A percentile compares a stretch with the other conserved stretches of the same genome.
These are phyloP conservation scores for Alternaria triticimaculans DNA, from an alignment of 2,329 filamentous ascomycete species.

Conservation along the genomic window DNA sequence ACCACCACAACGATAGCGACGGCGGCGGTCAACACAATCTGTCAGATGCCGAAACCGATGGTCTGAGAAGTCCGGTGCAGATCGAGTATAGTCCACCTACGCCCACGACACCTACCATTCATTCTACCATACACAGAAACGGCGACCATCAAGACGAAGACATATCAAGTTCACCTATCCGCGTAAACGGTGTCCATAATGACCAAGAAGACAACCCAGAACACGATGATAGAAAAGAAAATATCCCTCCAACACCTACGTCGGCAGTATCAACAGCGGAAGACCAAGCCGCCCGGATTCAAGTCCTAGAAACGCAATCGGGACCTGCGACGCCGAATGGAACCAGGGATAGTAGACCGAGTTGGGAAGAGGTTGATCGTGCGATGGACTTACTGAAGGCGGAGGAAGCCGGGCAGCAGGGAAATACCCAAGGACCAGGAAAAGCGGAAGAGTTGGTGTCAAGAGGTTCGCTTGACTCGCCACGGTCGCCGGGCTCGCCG, in stretches of 20 bases:
- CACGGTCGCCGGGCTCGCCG: background rate
- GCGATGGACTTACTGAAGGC: constrained; percentile 43
- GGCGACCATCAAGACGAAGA: background rate
- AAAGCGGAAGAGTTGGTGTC: background rate
- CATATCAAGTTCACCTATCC: background rate
- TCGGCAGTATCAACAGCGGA: constrained; percentile 16
- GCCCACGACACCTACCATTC: background rate
- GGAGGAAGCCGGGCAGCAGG: constrained; percentile 26
- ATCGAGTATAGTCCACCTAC: constrained; percentile 45
- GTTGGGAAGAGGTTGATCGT: constrained; percentile 47
- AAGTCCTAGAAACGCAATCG: constrained; percentile 50
- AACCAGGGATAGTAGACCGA: constrained; percentile 46
- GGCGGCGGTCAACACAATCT: constrained; percentile 13
- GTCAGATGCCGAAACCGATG: constrained; percentile 45
- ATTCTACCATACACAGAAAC: constrained; percentile 23
- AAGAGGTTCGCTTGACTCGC: background rate
- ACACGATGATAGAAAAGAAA: background rate
- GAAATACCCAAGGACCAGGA: background rate
- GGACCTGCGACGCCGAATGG: constrained; percentile 54
- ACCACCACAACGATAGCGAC: constrained; percentile 34
- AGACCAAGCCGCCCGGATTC: constrained; percentile 37
- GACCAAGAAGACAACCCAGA: background rate
- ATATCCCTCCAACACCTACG: constrained; percentile 7
- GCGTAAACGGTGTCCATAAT: constrained; percentile 16
- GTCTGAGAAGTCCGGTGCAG: constrained; percentile 38